Base-by-base conservation (phyloP, 2,329 filamentous ascomycete genomes). In the Trichoderma sp. region DNA sequence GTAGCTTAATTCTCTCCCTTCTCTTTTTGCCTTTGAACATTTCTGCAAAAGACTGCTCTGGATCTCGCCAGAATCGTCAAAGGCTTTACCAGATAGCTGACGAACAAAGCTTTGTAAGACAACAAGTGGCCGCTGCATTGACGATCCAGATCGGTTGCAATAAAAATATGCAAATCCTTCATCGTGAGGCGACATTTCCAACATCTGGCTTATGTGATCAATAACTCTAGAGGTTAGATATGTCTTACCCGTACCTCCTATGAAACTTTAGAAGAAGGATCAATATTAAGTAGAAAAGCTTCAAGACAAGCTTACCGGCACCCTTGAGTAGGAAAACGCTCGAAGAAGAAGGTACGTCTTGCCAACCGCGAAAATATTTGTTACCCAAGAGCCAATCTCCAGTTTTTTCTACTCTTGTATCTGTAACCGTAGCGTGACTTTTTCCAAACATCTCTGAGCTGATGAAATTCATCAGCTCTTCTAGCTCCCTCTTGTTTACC, bases 361-460 rank as follows among this genome's bases (percentile, higher is more conserved):
- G 49, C 68, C 68, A 69, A 24, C 21, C 53, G 3, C 7, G 33
- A n/a, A 69, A 69, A 11, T 53, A 16, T 19, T 5, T 0, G 29
- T 55, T 52, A 10, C 0, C 29, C 7, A 69, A 21, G 4, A 69
- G 7, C 68, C 68, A 69, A 16, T 60, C 10, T 5, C 68, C 68
- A n/a, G 60, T 69, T 0, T 29, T 7, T 6, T 59, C 53, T n/a
- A 55, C 52, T 10, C 60, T 69, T 40, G 29, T 0, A 4, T 40
- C 24, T 6, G 16, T 6, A 1, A 59, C 40, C n/a, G 1, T n/a
- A n/a, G 19, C 53, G 7, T 69, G 68, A 4, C 52, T 53, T 35
- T 55, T 65, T 0, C 68, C 60, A 16, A 69, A 64, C 43, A 27
- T 55, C 11, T 69, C 68, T 0, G 19, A 14, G 43, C 68, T 69